A percentile compares a stretch with the other conserved stretches of the same genome.
These are phyloP conservation scores for Rutstroemia sydowiana DNA, from an alignment of 2,329 filamentous ascomycete species.

Conservation along the genomic window DNA sequence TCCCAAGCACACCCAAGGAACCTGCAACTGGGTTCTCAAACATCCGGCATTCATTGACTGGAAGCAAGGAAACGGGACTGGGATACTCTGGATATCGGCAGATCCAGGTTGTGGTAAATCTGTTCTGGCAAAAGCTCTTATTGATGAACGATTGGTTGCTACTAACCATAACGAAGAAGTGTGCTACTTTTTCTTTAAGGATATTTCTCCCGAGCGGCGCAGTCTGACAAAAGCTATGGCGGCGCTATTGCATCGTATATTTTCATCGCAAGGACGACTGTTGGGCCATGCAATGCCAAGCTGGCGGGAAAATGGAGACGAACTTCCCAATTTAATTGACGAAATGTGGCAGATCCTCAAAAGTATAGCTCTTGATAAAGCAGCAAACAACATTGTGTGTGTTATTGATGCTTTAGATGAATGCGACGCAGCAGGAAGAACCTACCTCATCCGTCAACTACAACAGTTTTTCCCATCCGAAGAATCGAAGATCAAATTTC, in stretches of 20 bases:
- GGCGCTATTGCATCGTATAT: constrained; percentile 7
- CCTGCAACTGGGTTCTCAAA: not conserved
- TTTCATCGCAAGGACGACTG: not conserved
- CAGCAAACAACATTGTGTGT: not conserved
- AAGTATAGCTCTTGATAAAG: not conserved
- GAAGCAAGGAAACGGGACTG: not conserved
- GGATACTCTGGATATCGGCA: not conserved
- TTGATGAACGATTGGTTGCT: not conserved
- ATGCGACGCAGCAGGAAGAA: not conserved
- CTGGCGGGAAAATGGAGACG: not conserved
- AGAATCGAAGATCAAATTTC: not conserved
- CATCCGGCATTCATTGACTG: not conserved
- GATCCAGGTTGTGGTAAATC: constrained; percentile 4
- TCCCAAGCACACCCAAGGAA: not conserved
- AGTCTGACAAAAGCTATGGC: constrained; percentile 1
- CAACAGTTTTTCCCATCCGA: not conserved
- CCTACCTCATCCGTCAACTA: not conserved
- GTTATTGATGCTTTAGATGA: not conserved
- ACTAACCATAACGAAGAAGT: not conserved
- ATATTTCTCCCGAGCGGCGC: not conserved
- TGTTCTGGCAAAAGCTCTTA: not conserved
- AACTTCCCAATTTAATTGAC: not conserved
- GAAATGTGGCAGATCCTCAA: not conserved
- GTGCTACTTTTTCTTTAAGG: constrained; percentile 11
- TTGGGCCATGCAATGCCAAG: not conserved